Conservation (phyloP, 768 basidiomycete species). For the Melanogaster broomeanus region DNA sequence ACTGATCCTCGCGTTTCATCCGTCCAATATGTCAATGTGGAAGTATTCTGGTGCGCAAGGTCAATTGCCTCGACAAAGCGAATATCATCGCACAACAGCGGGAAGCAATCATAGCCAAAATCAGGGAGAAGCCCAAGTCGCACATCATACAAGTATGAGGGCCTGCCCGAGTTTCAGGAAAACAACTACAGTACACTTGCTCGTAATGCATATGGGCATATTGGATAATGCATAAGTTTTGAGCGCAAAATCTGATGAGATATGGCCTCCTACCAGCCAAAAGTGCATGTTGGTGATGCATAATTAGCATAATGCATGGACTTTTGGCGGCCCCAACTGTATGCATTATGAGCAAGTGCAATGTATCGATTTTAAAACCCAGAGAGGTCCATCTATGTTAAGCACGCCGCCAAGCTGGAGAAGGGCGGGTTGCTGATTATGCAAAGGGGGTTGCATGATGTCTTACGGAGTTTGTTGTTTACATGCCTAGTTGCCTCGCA, state of each 20-base stretch:
- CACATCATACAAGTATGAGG: constrained; percentile 83
- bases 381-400: constrained; percentile 73
- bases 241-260: too few species aligned
- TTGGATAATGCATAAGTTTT: too few species aligned
- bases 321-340: too few species aligned
- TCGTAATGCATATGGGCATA: too few species aligned
- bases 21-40: too few species aligned
- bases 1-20: too few species aligned
- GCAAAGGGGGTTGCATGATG: constrained; percentile 18
- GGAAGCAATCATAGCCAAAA: constrained; percentile 87
- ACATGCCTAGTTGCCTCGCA: background rate
- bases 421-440: constrained; percentile 45
- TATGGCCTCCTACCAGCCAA: too few species aligned
- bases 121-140: constrained; percentile 82
- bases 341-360: too few species aligned
- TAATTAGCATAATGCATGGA: too few species aligned
- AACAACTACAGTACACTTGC: too few species aligned
- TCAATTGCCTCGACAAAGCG: constrained; percentile 84
- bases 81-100: constrained; percentile 79
- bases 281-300: too few species aligned
- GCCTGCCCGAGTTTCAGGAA: constrained; percentile 73
- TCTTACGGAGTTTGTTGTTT: background rate
- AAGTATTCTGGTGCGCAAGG: constrained; percentile 88
- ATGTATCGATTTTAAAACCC: constrained; percentile 86
- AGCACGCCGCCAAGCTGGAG: too few species aligned